Evolutionary conservation across 2,329 filamentous ascomycete genomes (phyloP).

Genomic region (Didymella pinodella): DNA sequence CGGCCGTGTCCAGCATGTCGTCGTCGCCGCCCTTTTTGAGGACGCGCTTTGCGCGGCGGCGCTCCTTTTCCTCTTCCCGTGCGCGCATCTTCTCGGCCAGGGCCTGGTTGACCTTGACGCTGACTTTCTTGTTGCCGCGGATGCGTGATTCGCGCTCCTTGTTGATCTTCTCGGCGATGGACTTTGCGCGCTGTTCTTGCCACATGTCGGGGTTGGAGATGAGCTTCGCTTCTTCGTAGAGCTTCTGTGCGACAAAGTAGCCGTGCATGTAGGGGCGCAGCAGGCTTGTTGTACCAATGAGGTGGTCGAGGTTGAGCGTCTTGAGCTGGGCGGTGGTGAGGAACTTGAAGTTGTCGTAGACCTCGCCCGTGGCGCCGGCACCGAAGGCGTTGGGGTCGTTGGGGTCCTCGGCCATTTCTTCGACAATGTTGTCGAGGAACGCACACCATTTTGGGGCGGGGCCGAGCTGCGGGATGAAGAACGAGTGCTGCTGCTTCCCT

Average conservation of each 20-base stretch:
- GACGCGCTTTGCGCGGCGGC: conserved; percentile 56
- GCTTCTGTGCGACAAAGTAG: conserved; percentile 92
- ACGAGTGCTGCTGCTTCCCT: conserved; percentile 91
- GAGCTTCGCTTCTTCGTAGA: conserved; percentile 93
- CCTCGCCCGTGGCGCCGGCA: conserved; percentile 71
- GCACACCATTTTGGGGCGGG: conserved; percentile 95
- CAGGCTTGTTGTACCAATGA: conserved; percentile 88
- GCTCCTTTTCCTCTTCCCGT: conserved; percentile 72
- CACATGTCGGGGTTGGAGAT: conserved; percentile 94
- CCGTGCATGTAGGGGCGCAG: conserved; percentile 98
- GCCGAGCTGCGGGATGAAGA: conserved; percentile 92
- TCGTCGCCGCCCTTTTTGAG: conserved; percentile 68
- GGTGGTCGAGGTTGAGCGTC: conserved; percentile 83
- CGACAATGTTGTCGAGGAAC: conserved; percentile 96
- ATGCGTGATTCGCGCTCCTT: conserved; percentile 97
- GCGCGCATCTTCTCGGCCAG: conserved; percentile 70
- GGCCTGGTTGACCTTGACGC: conserved; percentile 86
- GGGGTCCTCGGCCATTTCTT: conserved; percentile 92
- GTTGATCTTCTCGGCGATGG: conserved; percentile 92
- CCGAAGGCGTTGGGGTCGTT: conserved; percentile 67
- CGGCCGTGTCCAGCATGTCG: conserved; percentile 46
- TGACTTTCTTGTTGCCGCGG: conserved; percentile 89
- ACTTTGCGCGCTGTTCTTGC: conserved; percentile 90
- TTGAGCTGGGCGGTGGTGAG: conserved; percentile 86
- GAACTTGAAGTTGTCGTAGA: conserved; percentile 99